Base-by-base conservation (phyloP, 2,329 filamentous ascomycete genomes). In the Alternaria panax region DNA sequence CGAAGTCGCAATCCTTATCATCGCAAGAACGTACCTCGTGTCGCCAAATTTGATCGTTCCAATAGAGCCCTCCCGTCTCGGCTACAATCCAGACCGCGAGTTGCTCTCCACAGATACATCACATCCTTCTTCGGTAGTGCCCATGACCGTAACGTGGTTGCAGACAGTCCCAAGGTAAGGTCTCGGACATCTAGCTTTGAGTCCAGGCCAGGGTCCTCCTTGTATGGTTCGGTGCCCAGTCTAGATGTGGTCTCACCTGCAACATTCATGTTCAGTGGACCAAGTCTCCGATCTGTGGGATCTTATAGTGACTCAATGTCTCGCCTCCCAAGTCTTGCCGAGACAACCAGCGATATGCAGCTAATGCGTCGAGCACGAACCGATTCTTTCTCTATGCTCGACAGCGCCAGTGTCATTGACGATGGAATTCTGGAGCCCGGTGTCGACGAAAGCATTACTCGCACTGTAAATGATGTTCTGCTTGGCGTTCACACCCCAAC, bases 231-330 rank as follows among this genome's bases (percentile, higher is more conserved):
- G 6, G 41, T 69, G 38, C 69, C 67, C 14, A 77, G 70, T 41
- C 28, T 78, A 7, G 75, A 78, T 24, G 36, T 78, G 14, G 65
- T 78, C 0, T 73, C 71, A n/a, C 70, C 73, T 38, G 67, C 66
- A 9, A 46, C 65, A 0, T 78, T 78, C 53, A 51, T 73, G 22
- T 77, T 78, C 59, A 78, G 74, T 51, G 68, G 75, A 30, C 75
- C 75, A 42, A 70, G 64, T 38, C 62, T 77, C 9, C 64, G 51
- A 25, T 73, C 73, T 50, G 68, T 66, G 14, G 59, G 64, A n/a
- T 73, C 70, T n/a, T 51, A 65, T 40, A 65, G 55, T 18, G 58
- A 61, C 34, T 70, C 69, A 1, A 65, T 57, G 7, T 70, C 72
- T 5, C 60, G 52, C 34, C 45, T 68, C 25, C 62, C 60, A 12